Conservation (phyloP, 1,139 yeast species). For the Meyerozyma carpophila region DNA sequence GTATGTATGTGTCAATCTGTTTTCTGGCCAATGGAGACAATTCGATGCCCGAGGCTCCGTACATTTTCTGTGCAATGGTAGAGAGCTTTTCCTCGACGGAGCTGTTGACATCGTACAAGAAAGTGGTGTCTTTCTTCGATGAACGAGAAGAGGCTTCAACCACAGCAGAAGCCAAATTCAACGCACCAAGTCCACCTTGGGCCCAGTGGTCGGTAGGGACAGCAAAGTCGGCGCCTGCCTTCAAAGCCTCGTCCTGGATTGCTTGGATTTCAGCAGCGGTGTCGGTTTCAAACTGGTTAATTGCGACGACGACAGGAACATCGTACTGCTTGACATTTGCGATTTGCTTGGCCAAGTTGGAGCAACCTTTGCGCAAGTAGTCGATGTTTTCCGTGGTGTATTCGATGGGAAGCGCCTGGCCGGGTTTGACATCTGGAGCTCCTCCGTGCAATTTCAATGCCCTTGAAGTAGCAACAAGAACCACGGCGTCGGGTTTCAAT, state of each 20-base stretch:
- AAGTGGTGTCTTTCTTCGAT: conserved; percentile 50
- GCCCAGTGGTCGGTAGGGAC: conserved; percentile 97
- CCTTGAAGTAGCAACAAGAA: conserved; percentile 94
- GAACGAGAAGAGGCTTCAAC: conserved; percentile 57
- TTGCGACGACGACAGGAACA: conserved; percentile 92
- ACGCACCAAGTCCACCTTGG: conserved; percentile 95
- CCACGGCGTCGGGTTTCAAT: conserved; percentile 84
- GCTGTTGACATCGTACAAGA: conserved; percentile 67
- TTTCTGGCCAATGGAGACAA: conserved; percentile 78
- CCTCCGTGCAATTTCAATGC: conserved; percentile 98
- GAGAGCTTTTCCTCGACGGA: conserved; percentile 80
- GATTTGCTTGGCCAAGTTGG: conserved; percentile 89
- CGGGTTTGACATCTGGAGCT: conserved; percentile 97
- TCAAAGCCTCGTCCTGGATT: conserved; percentile 75
- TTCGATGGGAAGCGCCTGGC: conserved; percentile 82
- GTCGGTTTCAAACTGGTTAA: conserved; percentile 87
- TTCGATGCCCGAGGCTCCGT: conserved; percentile 90
- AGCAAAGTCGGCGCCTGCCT: conserved; percentile 95
- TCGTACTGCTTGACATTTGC: conserved; percentile 82
- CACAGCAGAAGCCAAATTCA: conserved; percentile 81
- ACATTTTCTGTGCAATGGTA: conserved; percentile 83
- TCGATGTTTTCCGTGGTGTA: conserved; percentile 85
- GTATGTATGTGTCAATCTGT: conserved; percentile 78
- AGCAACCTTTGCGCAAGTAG: conserved; percentile 76
- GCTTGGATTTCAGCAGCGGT: conserved; percentile 78